Evolutionary conservation across 345 rosid genomes (phyloP).

Genomic region (Melastoma malabathricum): DNA sequence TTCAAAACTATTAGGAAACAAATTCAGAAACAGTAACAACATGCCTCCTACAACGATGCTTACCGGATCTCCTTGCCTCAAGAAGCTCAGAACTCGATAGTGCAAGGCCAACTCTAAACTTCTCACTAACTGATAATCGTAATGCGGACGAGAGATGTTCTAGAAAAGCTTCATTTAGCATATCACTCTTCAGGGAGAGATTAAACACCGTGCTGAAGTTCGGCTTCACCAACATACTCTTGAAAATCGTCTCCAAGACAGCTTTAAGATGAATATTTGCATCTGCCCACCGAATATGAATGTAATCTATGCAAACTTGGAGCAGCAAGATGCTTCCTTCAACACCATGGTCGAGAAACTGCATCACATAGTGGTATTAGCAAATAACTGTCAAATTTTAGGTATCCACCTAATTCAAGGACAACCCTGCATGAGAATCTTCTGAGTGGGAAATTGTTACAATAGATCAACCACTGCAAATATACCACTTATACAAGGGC

Average conservation of each 20-base stretch:
- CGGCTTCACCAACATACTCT: constrained; percentile 35
- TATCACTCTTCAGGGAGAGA: constrained; percentile 33
- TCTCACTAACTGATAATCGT: constrained; percentile 49
- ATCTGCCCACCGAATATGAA: constrained; percentile 31
- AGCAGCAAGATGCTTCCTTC: constrained; percentile 49
- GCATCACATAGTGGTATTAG: not conserved
- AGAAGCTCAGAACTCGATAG: constrained; percentile 44
- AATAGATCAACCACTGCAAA: too few relatives aligned
- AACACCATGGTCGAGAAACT: constrained; percentile 56
- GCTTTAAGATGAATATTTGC: constrained; percentile 29
- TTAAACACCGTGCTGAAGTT: constrained; percentile 52
- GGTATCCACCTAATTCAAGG: too few relatives aligned
- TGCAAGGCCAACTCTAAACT: constrained; percentile 60
- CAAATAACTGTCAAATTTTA: too few relatives aligned
- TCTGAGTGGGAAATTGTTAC: too few relatives aligned
- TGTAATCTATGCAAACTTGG: constrained; percentile 44
- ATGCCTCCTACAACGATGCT: constrained; percentile 15
- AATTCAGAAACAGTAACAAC: not conserved
- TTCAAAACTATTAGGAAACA: not conserved
- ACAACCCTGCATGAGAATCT: too few relatives aligned
- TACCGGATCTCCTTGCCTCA: constrained; percentile 41
- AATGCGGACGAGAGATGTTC: constrained; percentile 31
- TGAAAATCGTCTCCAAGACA: constrained; percentile 36
- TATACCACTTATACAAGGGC: too few relatives aligned
- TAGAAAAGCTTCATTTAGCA: constrained; percentile 32